Evolutionary conservation across 345 rosid genomes (phyloP).

Genomic region (Eucalyptus shirleyi): DNA sequence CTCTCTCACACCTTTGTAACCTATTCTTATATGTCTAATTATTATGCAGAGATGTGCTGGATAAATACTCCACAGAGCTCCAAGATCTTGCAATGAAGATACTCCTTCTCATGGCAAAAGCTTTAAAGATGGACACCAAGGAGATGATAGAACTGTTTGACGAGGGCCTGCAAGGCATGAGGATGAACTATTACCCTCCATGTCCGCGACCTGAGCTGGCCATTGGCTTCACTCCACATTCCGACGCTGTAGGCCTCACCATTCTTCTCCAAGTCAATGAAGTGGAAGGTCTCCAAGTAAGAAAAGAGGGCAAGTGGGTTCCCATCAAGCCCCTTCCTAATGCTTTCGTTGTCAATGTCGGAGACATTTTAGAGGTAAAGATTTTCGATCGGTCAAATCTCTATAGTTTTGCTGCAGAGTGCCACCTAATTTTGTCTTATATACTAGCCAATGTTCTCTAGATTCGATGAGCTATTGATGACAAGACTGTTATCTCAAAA

Average conservation of each 20-base stretch:
- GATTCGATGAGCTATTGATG: neutral
- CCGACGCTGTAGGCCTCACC: neutral
- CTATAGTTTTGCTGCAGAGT: neutral
- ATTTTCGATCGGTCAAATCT: neutral
- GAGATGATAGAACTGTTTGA: neutral
- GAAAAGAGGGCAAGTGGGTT: neutral
- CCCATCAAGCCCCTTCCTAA: neutral
- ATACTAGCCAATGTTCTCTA: neutral
- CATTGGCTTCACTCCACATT: neutral
- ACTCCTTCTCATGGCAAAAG: neutral
- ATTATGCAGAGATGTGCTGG: neutral
- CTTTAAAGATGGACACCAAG: neutral
- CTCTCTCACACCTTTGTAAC: neutral
- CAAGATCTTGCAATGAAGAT: neutral
- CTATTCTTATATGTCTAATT: too few relatives aligned
- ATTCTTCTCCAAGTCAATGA: neutral
- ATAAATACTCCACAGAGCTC: neutral
- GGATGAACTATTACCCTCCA: neutral
- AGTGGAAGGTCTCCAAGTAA: neutral
- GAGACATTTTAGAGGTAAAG: neutral
- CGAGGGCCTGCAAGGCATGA: neutral
- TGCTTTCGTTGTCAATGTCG: neutral
- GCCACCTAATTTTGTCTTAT: neutral
- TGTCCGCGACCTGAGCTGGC: neutral
- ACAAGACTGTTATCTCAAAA: neutral